Evolutionary conservation across 2,329 filamentous ascomycete genomes (phyloP).

Genomic region (Paecilomyces variotii): DNA sequence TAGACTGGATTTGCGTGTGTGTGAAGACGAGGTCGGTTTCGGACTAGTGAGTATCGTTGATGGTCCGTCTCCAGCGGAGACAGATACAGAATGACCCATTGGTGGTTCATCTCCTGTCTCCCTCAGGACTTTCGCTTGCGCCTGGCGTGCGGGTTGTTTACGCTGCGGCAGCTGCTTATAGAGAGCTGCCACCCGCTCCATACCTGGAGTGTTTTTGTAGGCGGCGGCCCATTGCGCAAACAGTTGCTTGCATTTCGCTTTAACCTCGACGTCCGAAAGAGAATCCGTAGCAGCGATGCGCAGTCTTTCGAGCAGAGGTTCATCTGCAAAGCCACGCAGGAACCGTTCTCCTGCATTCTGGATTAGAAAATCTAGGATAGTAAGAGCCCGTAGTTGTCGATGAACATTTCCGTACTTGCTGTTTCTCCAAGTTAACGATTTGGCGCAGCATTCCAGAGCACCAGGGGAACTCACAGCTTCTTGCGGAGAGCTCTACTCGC

Average conservation of each 20-base stretch:
- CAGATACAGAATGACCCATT: constrained; percentile 32
- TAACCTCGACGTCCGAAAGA: constrained; percentile 77
- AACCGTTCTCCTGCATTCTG: constrained; percentile 88
- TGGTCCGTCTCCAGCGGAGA: constrained; percentile 31
- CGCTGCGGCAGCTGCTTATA: constrained; percentile 61
- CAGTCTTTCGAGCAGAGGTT: constrained; percentile 82
- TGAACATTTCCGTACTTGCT: constrained; percentile 94
- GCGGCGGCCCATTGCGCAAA: constrained; percentile 80
- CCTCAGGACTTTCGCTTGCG: constrained; percentile 71
- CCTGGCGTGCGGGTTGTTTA: constrained; percentile 67
- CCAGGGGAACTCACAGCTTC: constrained; percentile 59
- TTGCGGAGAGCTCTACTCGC: constrained; percentile 88
- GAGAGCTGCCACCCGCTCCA: constrained; percentile 70
- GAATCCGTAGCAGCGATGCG: constrained; percentile 80
- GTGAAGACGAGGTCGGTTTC: constrained; percentile 26
- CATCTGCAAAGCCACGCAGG: constrained; percentile 79
- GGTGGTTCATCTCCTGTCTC: constrained; percentile 55
- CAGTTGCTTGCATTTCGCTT: constrained; percentile 75
- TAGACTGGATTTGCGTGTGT: constrained; percentile 23
- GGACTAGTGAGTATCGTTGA: constrained; percentile 27
- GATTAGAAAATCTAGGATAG: constrained; percentile 84
- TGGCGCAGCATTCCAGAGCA: neutral
- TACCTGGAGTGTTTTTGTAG: constrained; percentile 72
- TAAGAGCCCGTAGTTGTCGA: constrained; percentile 79
- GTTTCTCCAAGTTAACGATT: constrained; percentile 6